Conservation (phyloP, 257 asterid species). For the Gynochthodes officinalis region DNA sequence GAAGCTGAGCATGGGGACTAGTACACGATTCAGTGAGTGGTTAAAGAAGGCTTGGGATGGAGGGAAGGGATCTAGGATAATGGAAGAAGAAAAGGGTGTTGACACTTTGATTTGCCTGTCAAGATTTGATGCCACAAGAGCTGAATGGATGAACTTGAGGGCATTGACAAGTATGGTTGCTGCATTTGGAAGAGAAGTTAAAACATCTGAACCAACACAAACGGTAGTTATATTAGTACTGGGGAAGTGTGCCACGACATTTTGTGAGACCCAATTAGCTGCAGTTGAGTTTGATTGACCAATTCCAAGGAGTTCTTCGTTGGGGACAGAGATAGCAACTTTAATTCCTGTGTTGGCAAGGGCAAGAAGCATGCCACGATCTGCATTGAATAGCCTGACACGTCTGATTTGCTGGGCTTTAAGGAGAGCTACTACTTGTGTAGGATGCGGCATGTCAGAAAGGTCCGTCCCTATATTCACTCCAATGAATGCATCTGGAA, state of each 20-base stretch:
- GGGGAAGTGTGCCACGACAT: conserved; percentile 70
- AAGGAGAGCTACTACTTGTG: conserved; percentile 80
- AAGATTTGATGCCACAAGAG: conserved; percentile 73
- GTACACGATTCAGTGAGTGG: conserved; percentile 51
- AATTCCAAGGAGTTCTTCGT: conserved; percentile 66
- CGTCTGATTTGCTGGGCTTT: conserved; percentile 66
- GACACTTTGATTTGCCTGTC: conserved; percentile 69
- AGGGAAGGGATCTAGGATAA: conserved; percentile 73
- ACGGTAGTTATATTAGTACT: conserved; percentile 67
- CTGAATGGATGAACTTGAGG: conserved; percentile 66
- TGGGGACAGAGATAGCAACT: conserved; percentile 65
- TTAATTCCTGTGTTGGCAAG: conserved; percentile 75
- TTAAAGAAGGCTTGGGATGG: conserved; percentile 81
- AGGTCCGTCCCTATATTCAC: conserved; percentile 78
- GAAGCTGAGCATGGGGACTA: conserved; percentile 61
- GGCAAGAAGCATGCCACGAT: conserved; percentile 80
- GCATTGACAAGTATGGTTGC: conserved; percentile 59
- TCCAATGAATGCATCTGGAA: conserved; percentile 62
- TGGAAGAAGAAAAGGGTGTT: conserved; percentile 67
- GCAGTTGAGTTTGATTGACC: conserved; percentile 84
- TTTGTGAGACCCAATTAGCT: conserved; percentile 82
- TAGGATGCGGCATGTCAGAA: conserved; percentile 84
- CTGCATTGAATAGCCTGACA: conserved; percentile 66
- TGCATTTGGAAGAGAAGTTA: conserved; percentile 57
- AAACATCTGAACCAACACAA: conserved; percentile 81